phyloP scores from a whole-genome alignment of 163 green algal species.

The Prototheca wickerhamii region DNA sequence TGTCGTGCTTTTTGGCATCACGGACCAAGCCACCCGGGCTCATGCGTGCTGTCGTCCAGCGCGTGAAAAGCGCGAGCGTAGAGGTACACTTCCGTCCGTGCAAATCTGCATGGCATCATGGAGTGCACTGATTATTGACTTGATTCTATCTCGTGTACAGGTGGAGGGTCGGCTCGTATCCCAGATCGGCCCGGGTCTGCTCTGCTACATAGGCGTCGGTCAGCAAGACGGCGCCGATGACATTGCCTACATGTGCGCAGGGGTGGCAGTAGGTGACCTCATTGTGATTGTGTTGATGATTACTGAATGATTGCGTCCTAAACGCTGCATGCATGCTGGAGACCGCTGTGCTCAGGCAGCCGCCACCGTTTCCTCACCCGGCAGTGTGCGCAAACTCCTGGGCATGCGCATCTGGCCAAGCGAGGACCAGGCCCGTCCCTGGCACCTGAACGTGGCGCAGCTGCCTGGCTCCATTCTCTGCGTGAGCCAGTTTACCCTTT shows the following conservation, averaged over 20 bases:
- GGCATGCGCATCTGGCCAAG: constrained; percentile 32
- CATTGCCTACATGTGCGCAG: constrained; percentile 46
- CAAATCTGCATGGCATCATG: background rate
- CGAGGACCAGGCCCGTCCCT: constrained; percentile 23
- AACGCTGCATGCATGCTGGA: too few relatives aligned
- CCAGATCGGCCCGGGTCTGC: constrained; percentile 42
- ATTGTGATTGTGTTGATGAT: background rate
- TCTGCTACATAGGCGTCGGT: constrained; percentile 50
- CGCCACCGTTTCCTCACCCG: background rate
- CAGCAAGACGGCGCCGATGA: constrained; percentile 41
- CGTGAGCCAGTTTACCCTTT: constrained; percentile 52
- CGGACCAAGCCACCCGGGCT: background rate
- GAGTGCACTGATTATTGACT: background rate
- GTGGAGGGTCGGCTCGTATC: constrained; percentile 48
- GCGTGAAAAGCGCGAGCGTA: constrained; percentile 46
- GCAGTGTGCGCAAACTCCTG: constrained; percentile 30
- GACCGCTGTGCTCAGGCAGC: background rate
- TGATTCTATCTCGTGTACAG: constrained; percentile 5
- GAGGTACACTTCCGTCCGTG: constrained; percentile 12
- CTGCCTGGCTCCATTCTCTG: constrained; percentile 28
- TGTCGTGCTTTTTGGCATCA: background rate
- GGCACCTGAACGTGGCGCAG: constrained; percentile 35
- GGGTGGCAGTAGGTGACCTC: background rate
- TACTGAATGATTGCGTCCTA: too few relatives aligned
- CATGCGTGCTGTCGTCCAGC: constrained; percentile 59